Base-by-base conservation (phyloP, 176 grass and related monocot genomes). In the Musa acuminata region DNA sequence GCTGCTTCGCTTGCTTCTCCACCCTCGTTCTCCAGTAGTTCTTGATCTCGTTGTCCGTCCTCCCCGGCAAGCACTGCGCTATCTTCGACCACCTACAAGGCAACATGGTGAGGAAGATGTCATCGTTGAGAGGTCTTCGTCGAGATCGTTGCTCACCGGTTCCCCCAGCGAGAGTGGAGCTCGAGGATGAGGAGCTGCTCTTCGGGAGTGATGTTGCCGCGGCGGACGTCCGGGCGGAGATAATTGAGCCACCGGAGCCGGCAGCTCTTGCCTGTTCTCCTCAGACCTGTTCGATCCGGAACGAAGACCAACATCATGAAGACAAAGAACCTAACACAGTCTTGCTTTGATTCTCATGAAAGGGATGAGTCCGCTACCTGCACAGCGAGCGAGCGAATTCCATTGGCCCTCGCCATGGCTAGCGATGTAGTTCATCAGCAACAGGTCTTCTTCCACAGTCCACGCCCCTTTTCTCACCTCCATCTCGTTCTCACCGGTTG, bases 1-100 rank as follows among this genome's bases (percentile, higher is more conserved):
- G 90, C 73, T 93, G 95, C 82, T 98, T 98, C 63, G 95, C 95
- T 43, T 98, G 95, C 80, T 93, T 98, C 79, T 98, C 90, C 88
- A 98, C 95, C 57, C 95, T 73, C 19, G 95, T 98, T 25, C 95
- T 85, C 95, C 95, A 98, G 83, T 98, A 98, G 80, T 98, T 98
- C 86, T 98, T 98, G 79, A 98, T 93, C 79, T 98, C 95, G 77
- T 98, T 98, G 79, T 98, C 95, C 0, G 95, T 98, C 77, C 95
- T 81, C 9, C 95, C 95, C 0, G 95, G 95, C 60, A 98, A 79
- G 84, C 89, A 75, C 85, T 98, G 90, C 53, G 95, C 95, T 72
- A 98, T 98, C 86, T 98, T 98, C 49, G 95, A 98, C 95, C 95
- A 98, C 21, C 88, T 90, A 13, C 22, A 53, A 65, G 9, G 7